Evolutionary conservation across 1,284 basidiomycete species (phyloP).

Genomic region (Trichosporon asahii): DNA sequence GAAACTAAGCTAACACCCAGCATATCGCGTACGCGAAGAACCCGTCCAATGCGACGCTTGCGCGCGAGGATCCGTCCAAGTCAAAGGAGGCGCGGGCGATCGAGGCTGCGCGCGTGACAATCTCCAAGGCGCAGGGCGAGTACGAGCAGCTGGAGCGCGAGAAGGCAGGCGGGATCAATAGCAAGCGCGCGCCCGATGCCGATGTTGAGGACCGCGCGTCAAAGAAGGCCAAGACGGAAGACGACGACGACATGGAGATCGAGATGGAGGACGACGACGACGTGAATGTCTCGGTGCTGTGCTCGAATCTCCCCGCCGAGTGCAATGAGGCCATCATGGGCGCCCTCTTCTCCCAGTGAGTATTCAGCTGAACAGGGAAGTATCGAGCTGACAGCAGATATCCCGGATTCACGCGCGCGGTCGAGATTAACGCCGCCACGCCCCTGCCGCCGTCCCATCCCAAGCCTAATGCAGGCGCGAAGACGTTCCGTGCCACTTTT

Average conservation of each 20-base stretch:
- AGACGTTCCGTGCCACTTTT: conserved; percentile 37
- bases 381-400: conserved; percentile 30
- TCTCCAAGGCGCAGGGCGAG: conserved; percentile 53
- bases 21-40: conserved; percentile 77
- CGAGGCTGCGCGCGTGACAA: conserved; percentile 47
- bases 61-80: conserved; percentile 57
- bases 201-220: conserved; percentile 56
- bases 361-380: not conserved
- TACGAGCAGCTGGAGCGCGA: conserved; percentile 61
- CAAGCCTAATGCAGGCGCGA: conserved; percentile 36
- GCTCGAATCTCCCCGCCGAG: conserved; percentile 45
- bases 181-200: conserved; percentile 60
- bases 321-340: conserved; percentile 39
- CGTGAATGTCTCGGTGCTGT: conserved; percentile 28
- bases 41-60: conserved; percentile 75
- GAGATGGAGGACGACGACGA: conserved; percentile 49
- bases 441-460: conserved; percentile 35
- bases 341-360: conserved; percentile 38
- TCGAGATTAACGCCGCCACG: conserved; percentile 26
- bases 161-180: conserved; percentile 59
- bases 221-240: conserved; percentile 36
- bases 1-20: conserved; percentile 12
- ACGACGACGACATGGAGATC: conserved; percentile 1
- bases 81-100: conserved; percentile 57
- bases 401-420: conserved; percentile 32